Conservation (phyloP, 495 filamentous ascomycete genomes). For the Hyaloscypha hepaticicola region DNA sequence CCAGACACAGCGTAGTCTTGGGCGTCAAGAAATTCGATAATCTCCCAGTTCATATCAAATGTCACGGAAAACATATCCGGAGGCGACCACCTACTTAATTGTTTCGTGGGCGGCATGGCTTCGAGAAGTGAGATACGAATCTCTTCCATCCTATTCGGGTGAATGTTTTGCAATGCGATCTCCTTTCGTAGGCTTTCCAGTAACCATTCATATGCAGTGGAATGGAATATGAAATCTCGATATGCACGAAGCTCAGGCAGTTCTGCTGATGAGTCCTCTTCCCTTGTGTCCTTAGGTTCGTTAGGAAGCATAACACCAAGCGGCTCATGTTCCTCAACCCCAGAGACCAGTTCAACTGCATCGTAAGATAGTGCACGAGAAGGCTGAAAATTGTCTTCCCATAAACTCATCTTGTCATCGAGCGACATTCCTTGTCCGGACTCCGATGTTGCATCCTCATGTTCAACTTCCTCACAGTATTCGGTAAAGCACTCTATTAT, state of each 20-base stretch:
- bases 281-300: neutral
- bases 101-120: neutral
- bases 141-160: neutral
- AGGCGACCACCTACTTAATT: neutral
- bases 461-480: too few species aligned
- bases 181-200: neutral
- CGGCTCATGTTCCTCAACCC: too few species aligned
- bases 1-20: neutral
- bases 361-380: too few species aligned
- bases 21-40: neutral
- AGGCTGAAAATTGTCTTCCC: too few species aligned
- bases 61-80: neutral
- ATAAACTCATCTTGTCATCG: too few species aligned
- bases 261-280: neutral
- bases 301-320: neutral
- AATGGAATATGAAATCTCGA: neutral
- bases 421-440: too few species aligned
- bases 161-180: neutral
- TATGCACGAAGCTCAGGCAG: neutral
- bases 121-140: neutral
- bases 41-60: constrained; percentile 4
- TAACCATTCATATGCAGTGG: neutral
- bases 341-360: too few species aligned
- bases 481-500: too few species aligned
- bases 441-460: too few species aligned